Evolutionary conservation across 2,329 filamentous ascomycete species (phyloP).

Genomic region (Cladobotryum mycophilum): DNA sequence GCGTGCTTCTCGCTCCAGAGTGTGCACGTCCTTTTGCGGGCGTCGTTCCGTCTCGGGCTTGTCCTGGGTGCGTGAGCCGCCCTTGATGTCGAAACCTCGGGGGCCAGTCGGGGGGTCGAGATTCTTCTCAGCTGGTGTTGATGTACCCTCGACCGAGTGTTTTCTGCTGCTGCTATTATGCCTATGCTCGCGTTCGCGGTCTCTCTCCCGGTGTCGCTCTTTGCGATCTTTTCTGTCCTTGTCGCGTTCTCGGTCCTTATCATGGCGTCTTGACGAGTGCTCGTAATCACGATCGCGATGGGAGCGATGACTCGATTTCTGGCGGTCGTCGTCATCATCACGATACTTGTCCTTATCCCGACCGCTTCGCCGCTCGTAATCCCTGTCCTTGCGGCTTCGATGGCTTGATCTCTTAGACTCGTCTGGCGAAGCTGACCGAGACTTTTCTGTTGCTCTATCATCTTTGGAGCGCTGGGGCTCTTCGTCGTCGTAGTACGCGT

Average conservation of each 20-base stretch:
- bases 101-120: conserved; percentile 38
- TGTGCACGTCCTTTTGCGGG: conserved; percentile 52
- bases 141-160: conserved; percentile 19
- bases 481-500: conserved; percentile 38
- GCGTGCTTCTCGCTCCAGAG: conserved; percentile 60
- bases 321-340: conserved; percentile 39
- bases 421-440: conserved; percentile 60
- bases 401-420: conserved; percentile 51
- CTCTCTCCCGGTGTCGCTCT: conserved; percentile 28
- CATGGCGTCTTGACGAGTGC: conserved; percentile 24
- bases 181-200: conserved; percentile 22
- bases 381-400: conserved; percentile 54
- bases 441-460: conserved; percentile 46
- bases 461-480: conserved; percentile 35
- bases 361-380: conserved; percentile 36
- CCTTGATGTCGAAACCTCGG: conserved; percentile 34
- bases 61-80: conserved; percentile 3
- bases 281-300: conserved; percentile 39
- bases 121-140: conserved; percentile 30
- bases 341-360: conserved; percentile 41
- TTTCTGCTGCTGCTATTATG: conserved; percentile 28
- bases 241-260: conserved; percentile 33
- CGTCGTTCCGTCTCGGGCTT: neutral
- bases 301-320: conserved; percentile 35
- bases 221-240: conserved; percentile 30